These are phyloP conservation scores for Penicillium sp. DNA, from an alignment of 2,329 filamentous ascomycete species.

Conservation along the genomic window DNA sequence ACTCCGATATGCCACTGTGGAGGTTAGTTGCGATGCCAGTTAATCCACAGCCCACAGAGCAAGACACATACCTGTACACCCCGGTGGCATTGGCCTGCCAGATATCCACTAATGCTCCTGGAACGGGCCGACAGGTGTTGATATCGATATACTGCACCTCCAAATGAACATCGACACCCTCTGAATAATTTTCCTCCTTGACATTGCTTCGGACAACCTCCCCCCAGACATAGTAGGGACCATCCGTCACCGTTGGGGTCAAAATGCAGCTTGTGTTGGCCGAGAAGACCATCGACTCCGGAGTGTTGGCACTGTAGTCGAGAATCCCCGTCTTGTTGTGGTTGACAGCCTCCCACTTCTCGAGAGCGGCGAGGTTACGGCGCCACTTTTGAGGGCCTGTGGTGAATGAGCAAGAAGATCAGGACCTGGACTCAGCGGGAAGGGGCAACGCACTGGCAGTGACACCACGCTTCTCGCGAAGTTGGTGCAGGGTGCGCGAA, in stretches of 20 bases:
- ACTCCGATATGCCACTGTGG: constrained; percentile 27
- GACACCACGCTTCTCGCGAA: constrained; percentile 29
- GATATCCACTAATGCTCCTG: constrained; percentile 43
- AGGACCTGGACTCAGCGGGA: not conserved
- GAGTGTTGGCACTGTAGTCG: constrained; percentile 27
- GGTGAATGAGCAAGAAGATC: not conserved
- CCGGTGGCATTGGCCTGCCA: constrained; percentile 51
- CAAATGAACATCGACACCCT: constrained; percentile 45
- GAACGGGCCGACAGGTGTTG: constrained; percentile 44
- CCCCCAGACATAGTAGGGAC: constrained; percentile 48
- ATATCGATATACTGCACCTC: constrained; percentile 50
- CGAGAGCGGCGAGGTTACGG: constrained; percentile 37
- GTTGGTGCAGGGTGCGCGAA: constrained; percentile 24
- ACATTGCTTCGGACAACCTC: constrained; percentile 45
- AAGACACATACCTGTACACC: constrained; percentile 41
- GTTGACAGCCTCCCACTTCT: constrained; percentile 38
- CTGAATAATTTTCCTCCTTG: constrained; percentile 36
- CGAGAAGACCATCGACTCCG: constrained; percentile 36
- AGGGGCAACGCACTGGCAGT: constrained; percentile 20
- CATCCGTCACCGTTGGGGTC: constrained; percentile 45
- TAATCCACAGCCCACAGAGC: constrained; percentile 10
- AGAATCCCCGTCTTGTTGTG: constrained; percentile 40
- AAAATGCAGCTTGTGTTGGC: constrained; percentile 47
- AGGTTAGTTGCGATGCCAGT: constrained; percentile 5
- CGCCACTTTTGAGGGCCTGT: constrained; percentile 31